A percentile compares a stretch with the other conserved stretches of the same genome.
phyloP scores from a whole-genome alignment of 768 basidiomycete species.

The Leucosporidium yakuticum region DNA sequence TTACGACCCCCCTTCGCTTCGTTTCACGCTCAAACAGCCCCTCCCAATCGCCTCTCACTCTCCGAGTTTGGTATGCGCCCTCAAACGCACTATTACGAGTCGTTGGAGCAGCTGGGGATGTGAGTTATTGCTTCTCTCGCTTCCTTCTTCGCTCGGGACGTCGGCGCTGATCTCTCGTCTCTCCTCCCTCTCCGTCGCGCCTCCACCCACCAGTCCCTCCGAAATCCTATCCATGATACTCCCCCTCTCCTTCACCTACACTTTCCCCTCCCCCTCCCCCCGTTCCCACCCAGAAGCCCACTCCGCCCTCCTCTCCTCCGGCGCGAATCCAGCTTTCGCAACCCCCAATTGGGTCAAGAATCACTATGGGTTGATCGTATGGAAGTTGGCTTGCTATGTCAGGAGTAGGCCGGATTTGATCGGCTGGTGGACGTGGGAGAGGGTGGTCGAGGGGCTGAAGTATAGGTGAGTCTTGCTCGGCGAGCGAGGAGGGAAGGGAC shows the following conservation, averaged over 20 bases:
- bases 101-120: constrained; percentile 12
- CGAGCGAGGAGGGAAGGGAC: constrained; percentile 5
- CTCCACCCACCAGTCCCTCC: constrained; percentile 27
- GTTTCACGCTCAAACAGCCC: too few relatives aligned
- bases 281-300: constrained; percentile 35
- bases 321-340: constrained; percentile 46
- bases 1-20: background rate
- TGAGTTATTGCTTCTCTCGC: background rate
- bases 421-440: constrained; percentile 74
- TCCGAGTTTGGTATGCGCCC: constrained; percentile 24
- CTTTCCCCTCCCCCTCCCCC: too few relatives aligned
- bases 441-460: constrained; percentile 72
- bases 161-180: background rate
- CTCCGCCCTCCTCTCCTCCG: constrained; percentile 38
- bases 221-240: constrained; percentile 33
- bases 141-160: background rate
- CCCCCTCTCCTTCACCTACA: too few relatives aligned
- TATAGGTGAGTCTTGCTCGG: constrained; percentile 59
- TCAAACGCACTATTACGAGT: constrained; percentile 28
- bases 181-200: background rate
- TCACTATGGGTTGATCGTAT: constrained; percentile 82
- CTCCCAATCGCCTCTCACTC: background rate
- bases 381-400: constrained; percentile 88
- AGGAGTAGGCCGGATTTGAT: constrained; percentile 59
- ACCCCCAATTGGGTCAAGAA: constrained; percentile 81